A percentile compares a stretch with the other conserved stretches of the same genome.
phyloP scores from a whole-genome alignment of 2,329 filamentous ascomycete genomes.

The Aspergillus sojae region DNA sequence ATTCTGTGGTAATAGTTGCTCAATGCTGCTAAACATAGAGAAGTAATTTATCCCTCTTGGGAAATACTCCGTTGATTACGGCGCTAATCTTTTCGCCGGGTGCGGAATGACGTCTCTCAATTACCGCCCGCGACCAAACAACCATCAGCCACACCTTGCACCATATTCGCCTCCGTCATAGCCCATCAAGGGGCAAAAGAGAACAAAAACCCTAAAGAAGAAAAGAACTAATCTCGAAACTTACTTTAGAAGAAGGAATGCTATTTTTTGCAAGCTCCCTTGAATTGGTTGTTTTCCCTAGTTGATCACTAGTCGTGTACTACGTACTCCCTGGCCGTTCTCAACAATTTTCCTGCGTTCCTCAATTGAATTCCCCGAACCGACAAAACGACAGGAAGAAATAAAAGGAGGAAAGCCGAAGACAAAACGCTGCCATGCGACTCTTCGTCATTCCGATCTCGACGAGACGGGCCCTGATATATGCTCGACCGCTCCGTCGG shows the following conservation, averaged over 20 bases:
- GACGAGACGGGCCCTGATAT: slow-evolving; percentile 85
- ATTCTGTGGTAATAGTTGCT: not conserved
- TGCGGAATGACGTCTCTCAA: slow-evolving; percentile 31
- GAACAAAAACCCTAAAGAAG: not conserved
- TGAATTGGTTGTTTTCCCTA: slow-evolving; percentile 20
- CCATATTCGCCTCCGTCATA: not conserved
- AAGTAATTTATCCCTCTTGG: slow-evolving; percentile 3
- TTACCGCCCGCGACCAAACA: not conserved
- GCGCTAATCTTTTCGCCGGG: slow-evolving; percentile 1
- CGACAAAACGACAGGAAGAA: slow-evolving; percentile 3
- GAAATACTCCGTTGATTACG: not conserved
- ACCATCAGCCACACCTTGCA: not conserved
- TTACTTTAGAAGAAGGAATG: slow-evolving; percentile 24
- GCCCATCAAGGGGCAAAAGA: not conserved
- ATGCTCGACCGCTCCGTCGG: slow-evolving; percentile 75
- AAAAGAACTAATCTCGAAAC: not conserved
- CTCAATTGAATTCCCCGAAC: slow-evolving; percentile 7
- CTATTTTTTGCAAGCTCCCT: slow-evolving; percentile 21
- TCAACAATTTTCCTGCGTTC: slow-evolving; percentile 1
- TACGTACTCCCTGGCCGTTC: slow-evolving; percentile 16
- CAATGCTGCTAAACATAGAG: slow-evolving; percentile 1
- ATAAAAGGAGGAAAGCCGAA: not conserved
- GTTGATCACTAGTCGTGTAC: slow-evolving; percentile 25
- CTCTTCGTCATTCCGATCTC: slow-evolving; percentile 93
- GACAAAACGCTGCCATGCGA: slow-evolving; percentile 65